Evolutionary conservation across 345 rosid species (phyloP).

Genomic region (Hirschfeldia incana): DNA sequence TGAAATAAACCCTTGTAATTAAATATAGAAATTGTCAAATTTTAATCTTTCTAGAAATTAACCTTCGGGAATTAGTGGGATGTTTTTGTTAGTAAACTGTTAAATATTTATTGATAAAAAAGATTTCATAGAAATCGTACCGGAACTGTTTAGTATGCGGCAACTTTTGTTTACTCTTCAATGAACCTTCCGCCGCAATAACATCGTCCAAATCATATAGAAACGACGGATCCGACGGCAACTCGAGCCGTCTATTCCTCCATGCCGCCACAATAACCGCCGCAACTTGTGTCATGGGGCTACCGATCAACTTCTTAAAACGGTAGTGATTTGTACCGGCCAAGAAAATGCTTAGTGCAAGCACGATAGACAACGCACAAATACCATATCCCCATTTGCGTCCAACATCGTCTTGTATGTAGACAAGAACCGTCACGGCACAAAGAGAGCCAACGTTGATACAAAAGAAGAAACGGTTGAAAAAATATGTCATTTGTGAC

Average conservation of each 20-base stretch:
- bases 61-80: neutral
- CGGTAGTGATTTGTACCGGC: constrained; percentile 81
- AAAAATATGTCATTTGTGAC: constrained; percentile 70
- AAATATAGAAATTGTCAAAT: neutral
- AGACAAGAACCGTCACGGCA: constrained; percentile 86
- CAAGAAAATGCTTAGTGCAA: constrained; percentile 58
- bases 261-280: constrained; percentile 65
- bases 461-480: constrained; percentile 93
- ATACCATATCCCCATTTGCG: constrained; percentile 90
- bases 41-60: neutral
- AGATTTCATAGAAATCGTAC: constrained; percentile 43
- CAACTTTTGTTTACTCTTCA: constrained; percentile 67
- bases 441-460: constrained; percentile 78
- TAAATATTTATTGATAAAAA: neutral
- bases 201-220: constrained; percentile 60
- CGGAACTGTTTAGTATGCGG: constrained; percentile 75
- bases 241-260: constrained; percentile 56
- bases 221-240: constrained; percentile 59
- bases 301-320: constrained; percentile 81
- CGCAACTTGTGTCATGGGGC: constrained; percentile 92
- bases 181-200: constrained; percentile 43
- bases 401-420: constrained; percentile 84
- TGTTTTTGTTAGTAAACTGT: neutral
- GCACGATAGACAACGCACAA: constrained; percentile 70
- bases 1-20: neutral